Conservation (phyloP, 208 protist genomes). For the Spironucleus salmonicida region DNA sequence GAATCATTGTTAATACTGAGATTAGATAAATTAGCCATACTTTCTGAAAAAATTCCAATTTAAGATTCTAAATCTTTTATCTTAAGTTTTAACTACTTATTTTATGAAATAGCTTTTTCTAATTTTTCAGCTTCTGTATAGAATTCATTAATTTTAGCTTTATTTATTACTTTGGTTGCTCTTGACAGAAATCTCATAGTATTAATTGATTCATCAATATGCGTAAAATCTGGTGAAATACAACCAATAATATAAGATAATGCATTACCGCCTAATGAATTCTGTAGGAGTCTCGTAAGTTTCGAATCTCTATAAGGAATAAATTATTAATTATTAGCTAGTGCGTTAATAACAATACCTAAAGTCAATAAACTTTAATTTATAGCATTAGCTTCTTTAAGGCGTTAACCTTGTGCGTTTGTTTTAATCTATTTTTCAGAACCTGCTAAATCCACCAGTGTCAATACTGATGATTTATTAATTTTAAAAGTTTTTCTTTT, state of each 20-base stretch:
- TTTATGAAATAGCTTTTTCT: too few relatives aligned
- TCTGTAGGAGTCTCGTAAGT: conserved; percentile 2
- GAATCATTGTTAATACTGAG: too few relatives aligned
- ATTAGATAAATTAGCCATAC: too few relatives aligned
- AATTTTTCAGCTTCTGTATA: too few relatives aligned
- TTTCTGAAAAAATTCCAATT: too few relatives aligned
- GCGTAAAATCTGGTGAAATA: background rate
- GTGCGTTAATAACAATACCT: conserved; percentile 10
- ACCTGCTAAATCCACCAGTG: conserved; percentile 37
- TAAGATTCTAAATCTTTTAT: too few relatives aligned
- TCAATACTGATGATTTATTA: background rate
- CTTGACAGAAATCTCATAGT: background rate
- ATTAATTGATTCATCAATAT: conserved; percentile 7
- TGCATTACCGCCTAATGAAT: background rate
- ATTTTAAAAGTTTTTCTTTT: background rate
- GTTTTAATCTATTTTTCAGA: conserved; percentile 22
- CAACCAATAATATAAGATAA: conserved; percentile 3
- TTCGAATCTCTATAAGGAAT: conserved; percentile 14
- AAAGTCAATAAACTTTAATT: conserved; percentile 27
- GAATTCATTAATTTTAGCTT: background rate
- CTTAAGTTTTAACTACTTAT: too few relatives aligned
- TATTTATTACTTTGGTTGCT: background rate
- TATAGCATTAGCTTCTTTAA: conserved; percentile 37
- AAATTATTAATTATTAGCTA: background rate
- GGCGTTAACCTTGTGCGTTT: background rate